phyloP scores from a whole-genome alignment of 768 basidiomycete species.

The Xerocomellus amylosporus region DNA sequence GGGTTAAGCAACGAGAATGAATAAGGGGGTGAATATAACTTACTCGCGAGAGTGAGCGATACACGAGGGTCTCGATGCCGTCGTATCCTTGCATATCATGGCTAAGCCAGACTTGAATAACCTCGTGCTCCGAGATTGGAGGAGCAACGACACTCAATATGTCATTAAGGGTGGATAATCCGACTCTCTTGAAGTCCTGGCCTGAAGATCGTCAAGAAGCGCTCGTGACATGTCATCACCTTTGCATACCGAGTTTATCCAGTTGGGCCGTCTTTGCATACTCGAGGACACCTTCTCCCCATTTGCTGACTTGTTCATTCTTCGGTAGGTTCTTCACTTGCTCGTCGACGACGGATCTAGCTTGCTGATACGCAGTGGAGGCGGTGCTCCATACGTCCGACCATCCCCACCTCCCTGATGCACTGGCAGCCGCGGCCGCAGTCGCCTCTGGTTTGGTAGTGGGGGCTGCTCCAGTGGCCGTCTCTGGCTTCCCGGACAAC shows the following conservation, averaged over 20 bases:
- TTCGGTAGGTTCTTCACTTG: conserved; percentile 85
- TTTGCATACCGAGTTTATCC: conserved; percentile 76
- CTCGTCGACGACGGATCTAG: conserved; percentile 85
- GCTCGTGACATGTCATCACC: conserved; percentile 18
- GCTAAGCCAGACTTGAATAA: conserved; percentile 92
- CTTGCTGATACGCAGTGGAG: conserved; percentile 82
- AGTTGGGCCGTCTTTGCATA: conserved; percentile 89
- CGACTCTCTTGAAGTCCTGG: conserved; percentile 85
- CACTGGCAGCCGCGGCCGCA: conserved; percentile 10
- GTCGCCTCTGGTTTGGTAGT: conserved; percentile 20
- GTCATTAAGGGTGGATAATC: conserved; percentile 84
- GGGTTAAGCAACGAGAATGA: conserved; percentile 1
- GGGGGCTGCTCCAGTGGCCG: conserved; percentile 27
- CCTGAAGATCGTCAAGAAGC: conserved; percentile 44
- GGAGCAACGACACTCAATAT: conserved; percentile 96
- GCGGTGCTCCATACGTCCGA: conserved; percentile 87
- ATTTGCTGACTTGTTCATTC: conserved; percentile 85
- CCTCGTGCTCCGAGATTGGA: conserved; percentile 97
- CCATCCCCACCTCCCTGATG: conserved; percentile 68
- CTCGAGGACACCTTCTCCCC: conserved; percentile 80
- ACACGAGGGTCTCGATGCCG: conserved; percentile 91
- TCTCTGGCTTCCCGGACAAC: conserved; percentile 35
- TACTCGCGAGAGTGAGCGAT: conserved; percentile 79
- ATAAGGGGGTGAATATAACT: conserved; percentile 20
- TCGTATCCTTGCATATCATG: conserved; percentile 98